Evolutionary conservation across 306 rosid species (phyloP), one percentile per base, ranked within the genome.

Genomic region (Malus asiatica): DNA sequence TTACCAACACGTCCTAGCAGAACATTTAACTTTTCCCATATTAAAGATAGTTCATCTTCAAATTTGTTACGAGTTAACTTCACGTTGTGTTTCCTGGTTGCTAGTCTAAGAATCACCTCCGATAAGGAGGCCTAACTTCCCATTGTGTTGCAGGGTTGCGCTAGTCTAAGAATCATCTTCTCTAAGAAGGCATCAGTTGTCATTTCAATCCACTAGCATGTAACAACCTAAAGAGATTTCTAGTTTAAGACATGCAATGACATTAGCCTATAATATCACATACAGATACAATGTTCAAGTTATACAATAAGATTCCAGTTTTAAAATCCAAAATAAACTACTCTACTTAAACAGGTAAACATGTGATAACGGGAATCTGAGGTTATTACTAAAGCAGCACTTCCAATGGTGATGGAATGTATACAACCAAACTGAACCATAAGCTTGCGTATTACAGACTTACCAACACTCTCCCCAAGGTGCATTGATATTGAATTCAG

Each of bases 401-500:
- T 62, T 62, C 22, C 8, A 18, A 16, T 11, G 16, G 51, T 7
- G 32, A 53, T 29, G 33, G 7, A 30, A 80, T n/a, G 52, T 48
- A 63, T 22, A 19, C 15, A 52, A 15, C 33, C 44, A 63, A 12
- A 60, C 1, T 38, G 32, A 74, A 48, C 58, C 23, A 42, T 25
- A 55, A 45, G 15, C 45, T 68, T 62, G 16, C 9, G 40, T 60
- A 66, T 11, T 7, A 72, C 13, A 78, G 59, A 71, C 72, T n/a
- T 90, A 95, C 99, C 99, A 78, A 92, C 98, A 77, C 99, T 95
- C 87, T 95, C 99, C 32, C 99, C 99, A 70, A 95, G 98, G 84
- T 95, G 99, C 99, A 95, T 95, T 51, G 99, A 92, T 88, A 92
- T 95, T 42, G 99, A 96, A 85, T 90, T 96, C 84, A 96, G 79